Conservation (phyloP, 768 basidiomycete genomes). For the Collybiopsis luxurians region DNA sequence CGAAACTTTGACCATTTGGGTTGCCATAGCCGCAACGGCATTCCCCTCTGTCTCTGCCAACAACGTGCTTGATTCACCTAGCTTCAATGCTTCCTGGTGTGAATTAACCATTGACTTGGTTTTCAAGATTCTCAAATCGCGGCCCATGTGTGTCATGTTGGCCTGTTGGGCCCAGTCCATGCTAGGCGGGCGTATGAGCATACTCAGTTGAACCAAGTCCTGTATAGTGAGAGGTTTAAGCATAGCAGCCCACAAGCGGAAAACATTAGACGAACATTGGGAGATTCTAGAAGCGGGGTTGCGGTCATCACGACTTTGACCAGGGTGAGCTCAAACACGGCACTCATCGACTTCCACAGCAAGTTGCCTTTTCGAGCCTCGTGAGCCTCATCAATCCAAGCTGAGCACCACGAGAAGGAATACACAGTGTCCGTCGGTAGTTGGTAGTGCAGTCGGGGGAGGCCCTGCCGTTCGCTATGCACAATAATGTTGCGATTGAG, state of each 20-base stretch:
- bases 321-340: background rate
- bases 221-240: background rate
- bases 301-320: background rate
- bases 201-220: background rate
- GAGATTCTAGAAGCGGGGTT: background rate
- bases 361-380: background rate
- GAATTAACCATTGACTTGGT: background rate
- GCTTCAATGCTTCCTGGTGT: background rate
- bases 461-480: background rate
- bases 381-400: slow-evolving; percentile 1
- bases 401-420: background rate
- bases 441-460: background rate
- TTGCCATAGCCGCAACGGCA: background rate
- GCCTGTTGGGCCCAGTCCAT: background rate
- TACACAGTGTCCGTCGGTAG: background rate
- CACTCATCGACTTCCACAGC: background rate
- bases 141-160: background rate
- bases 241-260: background rate
- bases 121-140: background rate
- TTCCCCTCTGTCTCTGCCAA: background rate
- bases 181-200: background rate
- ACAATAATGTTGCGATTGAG: background rate
- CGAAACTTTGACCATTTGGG: background rate
- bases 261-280: background rate
- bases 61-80: background rate